Base-by-base conservation (phyloP, 192 early-diverging fungal species). In the Entrophospora sp. region DNA sequence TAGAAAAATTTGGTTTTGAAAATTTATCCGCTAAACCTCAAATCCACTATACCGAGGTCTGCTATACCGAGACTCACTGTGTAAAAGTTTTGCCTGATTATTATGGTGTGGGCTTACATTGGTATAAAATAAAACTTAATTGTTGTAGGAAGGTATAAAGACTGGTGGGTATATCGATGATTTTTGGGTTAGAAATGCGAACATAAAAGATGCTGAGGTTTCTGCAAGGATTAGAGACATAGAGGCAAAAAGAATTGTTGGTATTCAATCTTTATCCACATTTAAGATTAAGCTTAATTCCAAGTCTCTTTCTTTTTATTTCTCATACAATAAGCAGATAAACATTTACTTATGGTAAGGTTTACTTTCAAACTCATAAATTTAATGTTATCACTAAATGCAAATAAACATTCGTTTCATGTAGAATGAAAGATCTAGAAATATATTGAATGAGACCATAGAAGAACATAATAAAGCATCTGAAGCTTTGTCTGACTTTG, bases 131-230 rank as follows among this genome's bases (percentile, higher is more conserved):
- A 43, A 43, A 43, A 43, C 40, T 51, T 51, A 51, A 37, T 58
- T 58, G 31, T 58, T 58, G 56, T 58, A 58, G 56, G 56, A 58
- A 58, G 56, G 56, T 58, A 16, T 38, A 43, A 61, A 61, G 28
- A n/a, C 59, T 61, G 40, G 40, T 43, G 24, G 59, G 22, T 61
- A 44, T 24, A 61, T 61, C 16, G 22, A 61, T 61, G 59, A 61
- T 61, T 61, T 58, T 61, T 61, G 40, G 40, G 28, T 43, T 42
- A 60, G 22, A 30, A 61, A 61, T 22, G 5, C 16, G 13, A 61
- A 61, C 59, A 28, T 9, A n/a, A 18, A 61, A 38, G 59, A 44
- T 7, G 28, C 28, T 30, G n/a, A 61, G 59, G 38, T 61, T 61
- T 61, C 59, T 61, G 38, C 37, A 43, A 30, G 28, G 30, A 30